Evolutionary conservation across 495 filamentous ascomycete species (phyloP).

Genomic region (Lophiotrema nucula): DNA sequence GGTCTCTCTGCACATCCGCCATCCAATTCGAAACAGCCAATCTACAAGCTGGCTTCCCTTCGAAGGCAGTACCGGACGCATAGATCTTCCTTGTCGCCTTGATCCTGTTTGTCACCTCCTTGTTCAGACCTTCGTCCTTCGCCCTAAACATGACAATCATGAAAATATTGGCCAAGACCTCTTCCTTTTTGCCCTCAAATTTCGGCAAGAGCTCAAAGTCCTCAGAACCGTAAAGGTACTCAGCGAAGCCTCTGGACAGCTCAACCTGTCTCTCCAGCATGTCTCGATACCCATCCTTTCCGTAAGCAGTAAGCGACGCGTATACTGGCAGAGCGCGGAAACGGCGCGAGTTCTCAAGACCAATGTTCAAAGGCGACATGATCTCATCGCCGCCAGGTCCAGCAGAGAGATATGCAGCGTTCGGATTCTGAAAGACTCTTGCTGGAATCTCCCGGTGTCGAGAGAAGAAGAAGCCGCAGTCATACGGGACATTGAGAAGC

Average conservation of each 20-base stretch:
- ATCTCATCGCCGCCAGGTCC: constrained; percentile 46
- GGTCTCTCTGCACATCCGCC: constrained; percentile 56
- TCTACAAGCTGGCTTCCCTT: constrained; percentile 66
- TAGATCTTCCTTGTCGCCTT: constrained; percentile 75
- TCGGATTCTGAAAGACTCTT: constrained; percentile 76
- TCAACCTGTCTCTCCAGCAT: constrained; percentile 72
- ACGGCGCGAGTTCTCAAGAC: constrained; percentile 86
- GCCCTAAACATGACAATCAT: constrained; percentile 82
- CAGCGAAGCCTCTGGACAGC: constrained; percentile 66
- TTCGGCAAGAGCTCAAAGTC: constrained; percentile 67
- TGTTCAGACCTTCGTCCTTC: constrained; percentile 64
- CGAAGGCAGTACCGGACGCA: constrained; percentile 79
- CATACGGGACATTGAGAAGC: constrained; percentile 92
- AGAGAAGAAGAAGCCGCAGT: constrained; percentile 85
- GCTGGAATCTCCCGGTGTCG: constrained; percentile 56
- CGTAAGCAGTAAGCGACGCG: constrained; percentile 73
- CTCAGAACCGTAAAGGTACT: constrained; percentile 56
- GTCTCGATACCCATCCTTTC: constrained; percentile 62
- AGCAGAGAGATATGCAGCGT: constrained; percentile 75
- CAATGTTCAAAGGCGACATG: constrained; percentile 81
- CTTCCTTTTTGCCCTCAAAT: constrained; percentile 34
- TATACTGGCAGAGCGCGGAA: constrained; percentile 90
- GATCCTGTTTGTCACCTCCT: constrained; percentile 62
- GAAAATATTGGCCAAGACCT: constrained; percentile 54
- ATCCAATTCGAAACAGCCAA: constrained; percentile 86